Evolutionary conservation across 805 yeast species (phyloP), one percentile per base, ranked within the genome.

Genomic region (Candida coquimbonensis): DNA sequence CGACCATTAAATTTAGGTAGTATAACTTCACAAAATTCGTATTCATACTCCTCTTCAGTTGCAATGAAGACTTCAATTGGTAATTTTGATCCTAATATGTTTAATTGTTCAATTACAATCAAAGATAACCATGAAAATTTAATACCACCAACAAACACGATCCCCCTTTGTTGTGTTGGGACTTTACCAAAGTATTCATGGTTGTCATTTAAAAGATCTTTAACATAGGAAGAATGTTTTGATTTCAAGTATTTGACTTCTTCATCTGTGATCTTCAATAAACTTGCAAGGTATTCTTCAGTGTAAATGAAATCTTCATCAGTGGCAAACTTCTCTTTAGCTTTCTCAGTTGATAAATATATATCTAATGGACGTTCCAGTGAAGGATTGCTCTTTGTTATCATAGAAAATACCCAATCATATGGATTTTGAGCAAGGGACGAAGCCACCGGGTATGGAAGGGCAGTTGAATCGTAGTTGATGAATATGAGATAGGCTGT

Each of bases 51-150:
- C 16, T 69, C 72, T 39, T 71, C 63, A 42, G 72, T 68, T 1
- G 88, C 87, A 55, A 85, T 74, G 53, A 83, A 73, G 9, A 85
- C 80, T 66, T 85, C 93, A 31, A 85, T 76, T 0, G 95, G 93
- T 25, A 80, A 60, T 8, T 63, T 63, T n/a, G 80, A 74, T 9
- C 87, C 86, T 9, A 74, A 60, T n/a, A 75, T 70, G 51, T 90
- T 66, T 39, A 85, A 61, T 52, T 80, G 75, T 53, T 75, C 75
- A 43, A 85, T 73, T 9, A 83, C 78, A 21, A 82, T 67, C 36
- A 84, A 63, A 14, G 87, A 74, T 48, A 81, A 70, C 77, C 90
- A 85, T 50, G 84, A 80, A 62, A 80, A 83, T 51, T 74, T 76
- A 4, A 87, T 87, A 37, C 93, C 93, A 19, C 89, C 90, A 34